Conservation (phyloP, 768 basidiomycete genomes). For the Podaxis rugospora region DNA sequence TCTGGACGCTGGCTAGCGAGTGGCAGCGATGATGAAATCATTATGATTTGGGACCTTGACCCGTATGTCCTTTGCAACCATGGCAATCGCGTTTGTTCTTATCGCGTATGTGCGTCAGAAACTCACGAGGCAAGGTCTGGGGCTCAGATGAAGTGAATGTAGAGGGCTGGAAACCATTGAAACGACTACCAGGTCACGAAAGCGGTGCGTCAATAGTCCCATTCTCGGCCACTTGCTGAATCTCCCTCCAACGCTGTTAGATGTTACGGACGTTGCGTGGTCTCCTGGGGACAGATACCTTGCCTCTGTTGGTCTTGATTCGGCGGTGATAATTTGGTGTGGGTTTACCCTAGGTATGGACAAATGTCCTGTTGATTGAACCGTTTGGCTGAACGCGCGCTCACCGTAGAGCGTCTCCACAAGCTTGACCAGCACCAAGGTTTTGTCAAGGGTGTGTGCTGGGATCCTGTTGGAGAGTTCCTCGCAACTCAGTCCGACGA, state of each 20-base stretch:
- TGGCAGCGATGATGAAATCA: conserved; percentile 92
- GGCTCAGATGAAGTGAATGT: conserved; percentile 95
- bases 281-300: conserved; percentile 88
- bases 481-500: conserved; percentile 98
- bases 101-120: conserved; percentile 35
- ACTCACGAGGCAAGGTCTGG: conserved; percentile 83
- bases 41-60: conserved; percentile 97
- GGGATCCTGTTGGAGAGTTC: conserved; percentile 97
- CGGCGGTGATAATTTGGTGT: conserved; percentile 90
- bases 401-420: conserved; percentile 63
- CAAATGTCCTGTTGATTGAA: background rate
- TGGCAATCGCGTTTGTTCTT: background rate
- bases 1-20: conserved; percentile 93
- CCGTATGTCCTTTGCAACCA: conserved; percentile 56
- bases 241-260: conserved; percentile 32
- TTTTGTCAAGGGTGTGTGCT: conserved; percentile 98
- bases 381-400: background rate
- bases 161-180: conserved; percentile 95
- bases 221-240: background rate
- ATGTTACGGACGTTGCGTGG: conserved; percentile 96
- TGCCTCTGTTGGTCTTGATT: conserved; percentile 92
- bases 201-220: conserved; percentile 59
- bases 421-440: conserved; percentile 89
- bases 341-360: conserved; percentile 79
- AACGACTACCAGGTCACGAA: conserved; percentile 89